Percentiles rank a stretch among this genome's conserved stretches.
Evolutionary conservation across 225 moss, liverwort and hornwort species (phyloP).

Genomic region (Bryum argenteum): DNA sequence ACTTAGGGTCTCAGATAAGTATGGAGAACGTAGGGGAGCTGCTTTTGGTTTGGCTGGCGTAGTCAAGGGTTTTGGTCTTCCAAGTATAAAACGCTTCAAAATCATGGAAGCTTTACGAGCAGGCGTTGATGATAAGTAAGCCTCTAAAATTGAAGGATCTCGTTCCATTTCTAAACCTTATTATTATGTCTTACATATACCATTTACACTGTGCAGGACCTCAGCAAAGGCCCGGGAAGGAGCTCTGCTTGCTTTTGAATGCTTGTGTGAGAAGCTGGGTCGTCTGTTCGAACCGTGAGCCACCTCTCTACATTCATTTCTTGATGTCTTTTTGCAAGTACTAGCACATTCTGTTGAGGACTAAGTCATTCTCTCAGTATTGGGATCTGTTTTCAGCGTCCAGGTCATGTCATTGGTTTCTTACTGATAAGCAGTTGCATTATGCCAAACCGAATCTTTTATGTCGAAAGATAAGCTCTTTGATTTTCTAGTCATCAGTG

Average conservation of each 20-base stretch:
- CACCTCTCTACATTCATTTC: neutral
- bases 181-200: slow-evolving; percentile 5
- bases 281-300: slow-evolving; percentile 98
- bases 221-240: slow-evolving; percentile 96
- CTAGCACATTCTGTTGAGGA: neutral
- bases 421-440: neutral
- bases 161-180: neutral
- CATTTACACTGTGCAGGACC: slow-evolving; percentile 54
- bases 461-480: slow-evolving; percentile 6
- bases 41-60: slow-evolving; percentile 99
- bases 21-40: slow-evolving; percentile 94
- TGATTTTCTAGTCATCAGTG: slow-evolving; percentile 5
- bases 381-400: neutral
- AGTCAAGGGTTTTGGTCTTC: slow-evolving; percentile 90
- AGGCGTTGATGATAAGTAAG: slow-evolving; percentile 92
- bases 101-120: slow-evolving; percentile 82
- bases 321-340: neutral
- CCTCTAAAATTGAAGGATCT: neutral
- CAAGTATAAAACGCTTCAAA: slow-evolving; percentile 76
- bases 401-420: slow-evolving; percentile 1
- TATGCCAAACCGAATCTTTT: neutral
- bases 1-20: slow-evolving; percentile 83
- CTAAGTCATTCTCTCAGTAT: neutral
- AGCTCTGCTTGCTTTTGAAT: slow-evolving; percentile 88
- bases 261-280: slow-evolving; percentile 96